A percentile compares a stretch with the other conserved stretches of the same genome.
These are phyloP conservation scores for Sporothrix pseudoabietina DNA, from an alignment of 2,329 filamentous ascomycete species.

Conservation along the genomic window DNA sequence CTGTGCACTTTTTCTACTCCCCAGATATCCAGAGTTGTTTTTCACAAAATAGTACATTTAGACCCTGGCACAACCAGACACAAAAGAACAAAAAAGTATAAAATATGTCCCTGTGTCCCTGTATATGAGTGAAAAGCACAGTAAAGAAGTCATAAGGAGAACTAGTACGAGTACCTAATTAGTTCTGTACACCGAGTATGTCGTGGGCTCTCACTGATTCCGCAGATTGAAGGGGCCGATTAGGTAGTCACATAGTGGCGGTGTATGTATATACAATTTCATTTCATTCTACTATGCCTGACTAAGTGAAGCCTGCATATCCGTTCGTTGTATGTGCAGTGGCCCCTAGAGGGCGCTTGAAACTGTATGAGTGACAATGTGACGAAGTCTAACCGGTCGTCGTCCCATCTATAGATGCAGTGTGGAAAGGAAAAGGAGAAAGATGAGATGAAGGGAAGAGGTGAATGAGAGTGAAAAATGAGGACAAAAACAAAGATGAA, in stretches of 20 bases:
- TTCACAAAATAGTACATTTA: constrained; percentile 22
- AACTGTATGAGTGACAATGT: constrained; percentile 12
- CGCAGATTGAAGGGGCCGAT: too few species aligned
- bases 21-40: constrained; percentile 27
- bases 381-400: neutral
- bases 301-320: neutral
- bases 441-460: neutral
- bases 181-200: neutral
- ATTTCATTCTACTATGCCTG: neutral
- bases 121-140: too few species aligned
- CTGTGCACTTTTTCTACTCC: constrained; percentile 19
- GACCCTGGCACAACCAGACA: constrained; percentile 21
- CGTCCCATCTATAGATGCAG: constrained; percentile 15
- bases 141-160: too few species aligned
- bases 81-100: constrained; percentile 11
- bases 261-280: neutral
- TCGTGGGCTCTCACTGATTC: neutral
- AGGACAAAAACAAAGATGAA: neutral
- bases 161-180: neutral
- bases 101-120: neutral
- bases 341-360: neutral
- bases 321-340: constrained; percentile 10
- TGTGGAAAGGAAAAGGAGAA: constrained; percentile 3
- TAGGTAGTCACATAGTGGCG: neutral
- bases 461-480: neutral